Conservation (phyloP, 1,284 basidiomycete genomes). For the Cerioporus squamosus region DNA sequence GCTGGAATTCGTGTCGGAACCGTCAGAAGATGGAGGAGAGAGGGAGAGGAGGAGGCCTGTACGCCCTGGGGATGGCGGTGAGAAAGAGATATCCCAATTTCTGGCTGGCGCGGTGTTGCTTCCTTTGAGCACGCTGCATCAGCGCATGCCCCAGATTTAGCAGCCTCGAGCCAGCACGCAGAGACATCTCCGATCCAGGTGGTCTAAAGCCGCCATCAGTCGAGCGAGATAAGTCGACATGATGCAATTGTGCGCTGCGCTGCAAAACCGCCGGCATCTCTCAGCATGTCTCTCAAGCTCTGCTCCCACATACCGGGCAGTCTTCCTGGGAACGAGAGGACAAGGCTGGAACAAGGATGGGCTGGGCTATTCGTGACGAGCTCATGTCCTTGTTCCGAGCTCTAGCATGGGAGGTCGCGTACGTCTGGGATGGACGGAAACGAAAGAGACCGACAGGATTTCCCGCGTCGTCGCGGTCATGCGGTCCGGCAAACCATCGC, state of each 20-base stretch:
- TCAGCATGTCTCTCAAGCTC: background rate
- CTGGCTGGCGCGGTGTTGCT: conserved; percentile 17
- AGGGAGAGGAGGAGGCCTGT: conserved; percentile 14
- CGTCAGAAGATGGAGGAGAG: conserved; percentile 14
- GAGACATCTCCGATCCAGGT: conserved; percentile 5
- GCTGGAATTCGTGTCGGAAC: conserved; percentile 8
- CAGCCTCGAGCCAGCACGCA: conserved; percentile 6
- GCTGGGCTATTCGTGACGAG: no score
- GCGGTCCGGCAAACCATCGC: background rate
- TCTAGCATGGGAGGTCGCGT: no score
- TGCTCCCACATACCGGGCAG: background rate
- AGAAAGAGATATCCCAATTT: conserved; percentile 19
- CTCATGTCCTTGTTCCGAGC: no score
- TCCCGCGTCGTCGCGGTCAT: conserved; percentile 8
- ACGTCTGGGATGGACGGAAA: conserved; percentile 2
- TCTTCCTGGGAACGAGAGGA: background rate
- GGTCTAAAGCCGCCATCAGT: conserved; percentile 20
- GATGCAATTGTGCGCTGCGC: conserved; percentile 1
- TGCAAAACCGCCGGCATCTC: background rate
- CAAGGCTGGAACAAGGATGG: background rate
- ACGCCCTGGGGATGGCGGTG: conserved; percentile 11
- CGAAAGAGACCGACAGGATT: conserved; percentile 14
- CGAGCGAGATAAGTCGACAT: conserved; percentile 10
- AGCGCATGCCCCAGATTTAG: conserved; percentile 9
- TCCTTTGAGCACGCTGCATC: conserved; percentile 18